Percentiles rank a stretch among this genome's conserved stretches.
Conservation (phyloP, 495 filamentous ascomycete species). For the Tuber magnatum region DNA sequence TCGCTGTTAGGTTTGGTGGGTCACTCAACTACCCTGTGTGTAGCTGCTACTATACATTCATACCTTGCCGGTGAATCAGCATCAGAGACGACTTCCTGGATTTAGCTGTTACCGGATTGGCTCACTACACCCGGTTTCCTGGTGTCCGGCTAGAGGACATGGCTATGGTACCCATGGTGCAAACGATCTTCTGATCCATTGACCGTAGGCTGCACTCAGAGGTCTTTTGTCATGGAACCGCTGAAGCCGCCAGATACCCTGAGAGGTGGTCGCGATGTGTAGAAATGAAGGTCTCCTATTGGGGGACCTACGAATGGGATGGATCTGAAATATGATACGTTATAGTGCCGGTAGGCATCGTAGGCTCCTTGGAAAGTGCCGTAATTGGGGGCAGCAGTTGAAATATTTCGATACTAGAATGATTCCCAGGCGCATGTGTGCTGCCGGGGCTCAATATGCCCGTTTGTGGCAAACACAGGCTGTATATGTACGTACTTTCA, state of each 20-base stretch:
- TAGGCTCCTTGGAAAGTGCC: too few species aligned
- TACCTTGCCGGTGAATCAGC: neutral
- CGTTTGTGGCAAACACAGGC: neutral
- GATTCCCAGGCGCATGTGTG: neutral
- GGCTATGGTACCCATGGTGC: constrained; percentile 53
- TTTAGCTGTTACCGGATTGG: constrained; percentile 13
- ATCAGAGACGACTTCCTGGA: neutral
- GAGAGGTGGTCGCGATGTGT: constrained; percentile 50
- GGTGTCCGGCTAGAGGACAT: constrained; percentile 21
- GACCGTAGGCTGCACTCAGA: constrained; percentile 52
- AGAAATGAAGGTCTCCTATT: constrained; percentile 51
- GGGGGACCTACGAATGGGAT: constrained; percentile 57
- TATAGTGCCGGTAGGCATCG: too few species aligned
- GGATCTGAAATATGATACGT: constrained; percentile 50
- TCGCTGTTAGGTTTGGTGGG: constrained; percentile 43
- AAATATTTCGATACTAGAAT: neutral
- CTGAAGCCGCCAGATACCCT: constrained; percentile 50
- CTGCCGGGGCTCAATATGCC: neutral
- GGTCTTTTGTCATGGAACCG: constrained; percentile 51
- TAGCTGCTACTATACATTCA: constrained; percentile 48
- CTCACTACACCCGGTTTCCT: constrained; percentile 43
- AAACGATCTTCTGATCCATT: constrained; percentile 59
- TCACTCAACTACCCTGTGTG: constrained; percentile 48
- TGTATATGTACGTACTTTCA: neutral
- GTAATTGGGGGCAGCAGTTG: neutral